Percentiles rank a stretch among this genome's conserved stretches.
phyloP scores from a whole-genome alignment of 1,284 basidiomycete species.

The Tetrapyrgos nigripes region DNA sequence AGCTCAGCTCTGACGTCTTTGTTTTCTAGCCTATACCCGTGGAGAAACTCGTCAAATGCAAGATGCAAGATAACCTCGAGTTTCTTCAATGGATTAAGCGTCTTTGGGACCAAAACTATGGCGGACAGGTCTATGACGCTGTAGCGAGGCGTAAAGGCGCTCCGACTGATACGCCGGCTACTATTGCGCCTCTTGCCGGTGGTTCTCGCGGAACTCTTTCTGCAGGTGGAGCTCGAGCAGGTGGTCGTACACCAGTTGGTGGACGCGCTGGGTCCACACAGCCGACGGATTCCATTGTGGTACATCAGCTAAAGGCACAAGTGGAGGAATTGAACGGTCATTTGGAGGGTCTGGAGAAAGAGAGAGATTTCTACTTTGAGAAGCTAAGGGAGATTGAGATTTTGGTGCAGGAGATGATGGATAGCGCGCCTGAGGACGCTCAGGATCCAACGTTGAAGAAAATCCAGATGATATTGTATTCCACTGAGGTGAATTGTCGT shows the following conservation, averaged over 20 bases:
- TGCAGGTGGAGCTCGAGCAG: constrained; percentile 50
- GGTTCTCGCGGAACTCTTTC: constrained; percentile 35
- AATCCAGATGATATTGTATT: constrained; percentile 95
- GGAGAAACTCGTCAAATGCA: constrained; percentile 94
- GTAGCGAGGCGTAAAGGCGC: constrained; percentile 81
- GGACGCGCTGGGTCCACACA: constrained; percentile 66
- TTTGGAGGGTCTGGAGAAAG: constrained; percentile 91
- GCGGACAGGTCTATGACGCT: constrained; percentile 90
- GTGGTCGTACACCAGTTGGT: constrained; percentile 76
- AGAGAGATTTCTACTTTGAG: constrained; percentile 98
- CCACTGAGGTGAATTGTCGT: constrained; percentile 80
- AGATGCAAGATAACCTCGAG: constrained; percentile 99
- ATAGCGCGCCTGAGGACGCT: constrained; percentile 51
- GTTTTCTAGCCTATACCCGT: constrained; percentile 85
- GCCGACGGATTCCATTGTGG: constrained; percentile 55
- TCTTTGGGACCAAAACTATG: constrained; percentile 94
- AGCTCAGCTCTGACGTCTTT: background rate
- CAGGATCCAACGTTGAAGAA: constrained; percentile 79
- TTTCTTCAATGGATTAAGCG: constrained; percentile 98
- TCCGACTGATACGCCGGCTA: constrained; percentile 76
- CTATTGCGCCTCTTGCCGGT: constrained; percentile 70
- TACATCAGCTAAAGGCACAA: constrained; percentile 76
- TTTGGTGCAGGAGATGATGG: constrained; percentile 78
- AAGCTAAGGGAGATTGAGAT: constrained; percentile 98
- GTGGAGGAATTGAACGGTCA: constrained; percentile 85